Evolutionary conservation across 371 early-diverging fungal species (phyloP), one percentile per base, ranked within the genome.

Genomic region (Rhizopus stolonifer): DNA sequence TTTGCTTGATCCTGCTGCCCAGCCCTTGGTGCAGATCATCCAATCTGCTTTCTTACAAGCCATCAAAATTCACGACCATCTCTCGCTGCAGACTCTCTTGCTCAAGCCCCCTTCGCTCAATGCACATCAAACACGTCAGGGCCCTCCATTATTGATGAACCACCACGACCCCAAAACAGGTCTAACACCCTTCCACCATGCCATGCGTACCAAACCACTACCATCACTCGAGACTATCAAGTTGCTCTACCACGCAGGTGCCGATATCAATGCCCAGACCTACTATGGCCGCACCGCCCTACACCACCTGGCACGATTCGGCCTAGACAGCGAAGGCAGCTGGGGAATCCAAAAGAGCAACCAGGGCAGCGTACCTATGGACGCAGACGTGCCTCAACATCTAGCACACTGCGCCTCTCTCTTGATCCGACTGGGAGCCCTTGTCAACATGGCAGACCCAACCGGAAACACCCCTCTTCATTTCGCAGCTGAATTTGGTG

Each of bases 381-480:
- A 48, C 18, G 24, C 29, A 13, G 52, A 59, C 8, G 54, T 65
- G 0, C 64, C 72, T n/a, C 54, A 70, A 19, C 77, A 79, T 58
- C 48, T 78, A 34, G 81, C 76, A 14, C 64, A 60, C 18, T 79
- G 80, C 52, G 79, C 78, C 24, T 77, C 77, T 8, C 45, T 80
- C 23, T 53, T 85, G 15, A 65, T 86, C 26, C 75, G 77, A 0
- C 58, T 83, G 18, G 85, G 83, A n/a, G 79, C 84, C 0, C 53
- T 78, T 5, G 79, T 84, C 18, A 77, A 86, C 42, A 74, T 81
- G 58, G 74, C 74, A 0, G 87, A 87, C 49, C 74, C 79, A 7
- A 80, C 78, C 32, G 85, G 85, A 1, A 84, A 84, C 45, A 82
- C 83, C 8, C 84, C 87, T 18, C 46, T 86, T n/a, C 87, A 87